A percentile compares a stretch with the other conserved stretches of the same genome.
These are phyloP conservation scores for Cytospora piceicola DNA, from an alignment of 2,329 filamentous ascomycete genomes.

Conservation along the genomic window DNA sequence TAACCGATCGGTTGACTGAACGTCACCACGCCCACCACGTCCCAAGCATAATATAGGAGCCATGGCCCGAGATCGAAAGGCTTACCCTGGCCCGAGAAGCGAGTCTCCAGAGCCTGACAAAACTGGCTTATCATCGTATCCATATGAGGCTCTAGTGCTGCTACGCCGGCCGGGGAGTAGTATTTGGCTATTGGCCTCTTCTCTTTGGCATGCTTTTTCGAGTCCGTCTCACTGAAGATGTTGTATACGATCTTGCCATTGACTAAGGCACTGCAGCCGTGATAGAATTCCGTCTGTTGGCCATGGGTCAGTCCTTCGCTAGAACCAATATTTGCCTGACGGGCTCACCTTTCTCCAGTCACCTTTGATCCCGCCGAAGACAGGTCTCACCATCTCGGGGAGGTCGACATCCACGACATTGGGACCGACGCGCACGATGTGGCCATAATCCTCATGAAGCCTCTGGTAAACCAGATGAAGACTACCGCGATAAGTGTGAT, in stretches of 20 bases:
- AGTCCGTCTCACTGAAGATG: conserved; percentile 44
- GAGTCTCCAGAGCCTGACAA: conserved; percentile 36
- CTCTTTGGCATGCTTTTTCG: conserved; percentile 39
- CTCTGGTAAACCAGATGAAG: conserved; percentile 17
- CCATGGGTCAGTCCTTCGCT: background rate
- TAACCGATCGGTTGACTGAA: conserved; percentile 49
- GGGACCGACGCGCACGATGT: conserved; percentile 15
- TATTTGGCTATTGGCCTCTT: conserved; percentile 45
- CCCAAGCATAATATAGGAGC: conserved; percentile 39
- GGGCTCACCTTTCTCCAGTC: conserved; percentile 20
- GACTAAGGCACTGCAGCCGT: conserved; percentile 41
- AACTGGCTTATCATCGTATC: conserved; percentile 40
- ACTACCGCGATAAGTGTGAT: conserved; percentile 6
- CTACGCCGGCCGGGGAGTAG: conserved; percentile 39
- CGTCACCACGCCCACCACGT: conserved; percentile 46
- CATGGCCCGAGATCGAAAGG: conserved; percentile 20
- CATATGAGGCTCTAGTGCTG: conserved; percentile 40
- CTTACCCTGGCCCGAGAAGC: conserved; percentile 36
- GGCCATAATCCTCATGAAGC: conserved; percentile 13
- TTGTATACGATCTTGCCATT: conserved; percentile 44
- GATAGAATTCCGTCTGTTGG: conserved; percentile 44
- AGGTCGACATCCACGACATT: conserved; percentile 18
- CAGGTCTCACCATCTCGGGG: conserved; percentile 14
- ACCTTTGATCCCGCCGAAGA: conserved; percentile 9
- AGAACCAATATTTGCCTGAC: background rate